phyloP scores from a whole-genome alignment of 495 filamentous ascomycete species.

The Penicillium maclennaniae region DNA sequence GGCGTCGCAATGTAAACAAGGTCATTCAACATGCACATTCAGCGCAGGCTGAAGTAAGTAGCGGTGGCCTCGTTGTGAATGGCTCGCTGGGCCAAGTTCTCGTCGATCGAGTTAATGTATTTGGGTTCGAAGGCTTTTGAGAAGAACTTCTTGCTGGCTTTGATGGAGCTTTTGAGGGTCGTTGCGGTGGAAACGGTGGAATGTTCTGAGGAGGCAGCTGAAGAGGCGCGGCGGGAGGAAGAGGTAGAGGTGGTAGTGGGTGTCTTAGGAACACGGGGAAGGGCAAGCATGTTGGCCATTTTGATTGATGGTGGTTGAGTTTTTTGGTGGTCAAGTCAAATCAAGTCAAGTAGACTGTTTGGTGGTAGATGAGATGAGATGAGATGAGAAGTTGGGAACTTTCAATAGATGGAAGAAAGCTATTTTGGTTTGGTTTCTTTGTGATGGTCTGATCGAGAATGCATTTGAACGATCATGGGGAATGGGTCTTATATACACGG shows the following conservation, averaged over 20 bases:
- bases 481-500: slow-evolving; percentile 10
- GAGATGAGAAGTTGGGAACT: background rate
- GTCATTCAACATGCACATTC: background rate
- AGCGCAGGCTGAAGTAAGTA: slow-evolving; percentile 30
- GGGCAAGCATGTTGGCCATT: slow-evolving; percentile 9
- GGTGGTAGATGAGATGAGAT: background rate
- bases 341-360: background rate
- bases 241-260: background rate
- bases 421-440: background rate
- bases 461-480: background rate
- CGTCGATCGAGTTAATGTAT: slow-evolving; percentile 1
- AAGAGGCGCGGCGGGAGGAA: slow-evolving; percentile 1
- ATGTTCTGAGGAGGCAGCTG: slow-evolving; percentile 24
- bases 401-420: background rate
- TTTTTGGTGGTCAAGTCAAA: background rate
- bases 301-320: background rate
- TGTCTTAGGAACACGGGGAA: background rate
- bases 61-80: slow-evolving; percentile 31
- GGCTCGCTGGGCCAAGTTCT: slow-evolving; percentile 14
- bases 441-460: slow-evolving; percentile 3
- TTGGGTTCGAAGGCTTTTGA: slow-evolving; percentile 17
- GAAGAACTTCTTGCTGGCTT: slow-evolving; percentile 23
- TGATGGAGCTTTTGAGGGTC: slow-evolving; percentile 24
- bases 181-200: slow-evolving; percentile 27
- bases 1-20: background rate